Evolutionary conservation across 257 asterid species (phyloP).

Genomic region (Solanum neorickii): DNA sequence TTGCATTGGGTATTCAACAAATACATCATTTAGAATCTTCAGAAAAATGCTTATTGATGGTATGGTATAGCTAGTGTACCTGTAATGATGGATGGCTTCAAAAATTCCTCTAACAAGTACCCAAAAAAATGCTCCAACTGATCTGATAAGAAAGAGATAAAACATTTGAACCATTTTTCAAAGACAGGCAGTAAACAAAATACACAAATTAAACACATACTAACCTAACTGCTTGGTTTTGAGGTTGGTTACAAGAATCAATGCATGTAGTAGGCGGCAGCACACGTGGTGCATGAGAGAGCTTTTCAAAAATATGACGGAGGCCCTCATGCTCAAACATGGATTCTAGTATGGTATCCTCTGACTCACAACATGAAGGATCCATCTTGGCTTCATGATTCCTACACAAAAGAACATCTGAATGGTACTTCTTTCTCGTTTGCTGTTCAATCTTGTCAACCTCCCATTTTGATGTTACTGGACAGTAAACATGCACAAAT

Average conservation of each 20-base stretch:
- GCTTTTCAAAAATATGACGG: neutral
- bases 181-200: neutral
- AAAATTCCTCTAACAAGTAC: neutral
- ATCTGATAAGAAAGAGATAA: neutral
- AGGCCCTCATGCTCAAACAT: neutral
- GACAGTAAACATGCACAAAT: conserved; percentile 49
- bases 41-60: neutral
- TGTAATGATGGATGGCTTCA: neutral
- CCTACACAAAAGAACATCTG: conserved; percentile 39
- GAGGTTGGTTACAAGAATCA: neutral
- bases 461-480: conserved; percentile 42
- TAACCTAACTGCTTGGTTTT: conserved; percentile 23
- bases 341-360: conserved; percentile 28
- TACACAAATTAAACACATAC: neutral
- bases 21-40: too few relatives aligned
- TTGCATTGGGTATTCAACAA: too few relatives aligned
- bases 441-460: conserved; percentile 26
- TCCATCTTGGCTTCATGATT: neutral
- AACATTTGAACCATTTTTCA: neutral
- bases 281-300: neutral
- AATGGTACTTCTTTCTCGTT: conserved; percentile 31
- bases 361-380: neutral
- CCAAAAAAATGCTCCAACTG: neutral
- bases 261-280: neutral
- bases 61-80: neutral